Evolutionary conservation across 139 green algal genomes (phyloP).

Genomic region (Asterochloris erici): DNA sequence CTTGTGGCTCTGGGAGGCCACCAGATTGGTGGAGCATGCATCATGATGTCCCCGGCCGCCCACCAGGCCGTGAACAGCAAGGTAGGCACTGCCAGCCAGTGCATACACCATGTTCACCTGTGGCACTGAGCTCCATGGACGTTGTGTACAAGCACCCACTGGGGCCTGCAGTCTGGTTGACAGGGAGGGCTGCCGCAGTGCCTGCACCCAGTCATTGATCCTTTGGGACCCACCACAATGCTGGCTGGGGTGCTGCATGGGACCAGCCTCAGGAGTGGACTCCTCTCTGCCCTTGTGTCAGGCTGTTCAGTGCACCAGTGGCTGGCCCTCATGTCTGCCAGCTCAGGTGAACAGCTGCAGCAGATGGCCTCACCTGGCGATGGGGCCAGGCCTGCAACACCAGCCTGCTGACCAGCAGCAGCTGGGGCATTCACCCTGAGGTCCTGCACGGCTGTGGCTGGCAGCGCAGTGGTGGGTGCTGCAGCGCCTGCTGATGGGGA

Average conservation of each 20-base stretch:
- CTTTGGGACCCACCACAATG: background rate
- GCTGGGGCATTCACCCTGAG: background rate
- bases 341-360: background rate
- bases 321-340: background rate
- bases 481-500: too few relatives aligned
- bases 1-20: too few relatives aligned
- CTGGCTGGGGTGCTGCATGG: background rate
- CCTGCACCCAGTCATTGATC: background rate
- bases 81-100: too few relatives aligned
- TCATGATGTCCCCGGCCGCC: background rate
- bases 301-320: background rate
- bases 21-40: background rate
- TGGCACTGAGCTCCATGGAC: constrained; percentile 12
- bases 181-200: background rate
- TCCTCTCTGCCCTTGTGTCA: background rate
- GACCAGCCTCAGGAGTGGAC: background rate
- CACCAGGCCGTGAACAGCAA: too few relatives aligned
- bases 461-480: background rate
- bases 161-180: background rate
- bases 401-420: background rate
- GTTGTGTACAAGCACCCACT: constrained; percentile 22
- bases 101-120: too few relatives aligned
- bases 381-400: background rate
- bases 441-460: background rate
- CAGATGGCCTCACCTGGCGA: background rate